Base-by-base conservation (phyloP, 164 flowering plant species). In the Chimonanthus praecox region DNA sequence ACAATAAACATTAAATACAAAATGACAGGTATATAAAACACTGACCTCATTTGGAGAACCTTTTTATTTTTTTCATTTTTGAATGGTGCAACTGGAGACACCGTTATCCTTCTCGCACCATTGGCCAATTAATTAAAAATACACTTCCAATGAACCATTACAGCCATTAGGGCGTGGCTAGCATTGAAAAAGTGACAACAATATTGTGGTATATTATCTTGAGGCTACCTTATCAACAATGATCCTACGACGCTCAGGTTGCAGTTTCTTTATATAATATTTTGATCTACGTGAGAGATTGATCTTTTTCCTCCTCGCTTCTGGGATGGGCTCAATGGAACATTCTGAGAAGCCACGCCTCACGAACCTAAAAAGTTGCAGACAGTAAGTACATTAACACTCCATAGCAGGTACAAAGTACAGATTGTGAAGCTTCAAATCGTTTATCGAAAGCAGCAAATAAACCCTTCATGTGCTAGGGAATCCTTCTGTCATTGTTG, bases 341-440 rank as follows among this genome's bases (percentile, higher is more conserved):
- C 98, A 95, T 73, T 90, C 92, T 5, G 84, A 79, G 75, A 95
- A 95, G 43, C 98, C 99, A 44, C 99, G 97, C 77, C 94, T 85
- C 66, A 88, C 94, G 86, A 95, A 95, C 98, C 98, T 94, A 87
- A 66, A 66, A 66, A 20, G 43, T 13, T 46, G 68, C 7, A 48
- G 16, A 66, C 1, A 62, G 65, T 20, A 58, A 6, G 33, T 16
- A 9, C 70, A 54, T 18, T 44, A 43, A 21, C 16, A 54, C 13
- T n/a, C 60, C 11, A 54, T 54, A 54, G 11, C 8, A 54, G 60
- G 60, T 54, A 54, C 16, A 3, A 3, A 54, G 16, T 3, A 54
- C 10, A 3, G 16, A 54, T 11, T 54, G 60, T 11, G 60, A 54
- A 54, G 11, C 60, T 11, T 54, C 60, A 54, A 54, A 54, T 54